A percentile compares a stretch with the other conserved stretches of the same genome.
Evolutionary conservation across 352 stramenopile species (phyloP).

Genomic region (Chrysophaeum taylorii): DNA sequence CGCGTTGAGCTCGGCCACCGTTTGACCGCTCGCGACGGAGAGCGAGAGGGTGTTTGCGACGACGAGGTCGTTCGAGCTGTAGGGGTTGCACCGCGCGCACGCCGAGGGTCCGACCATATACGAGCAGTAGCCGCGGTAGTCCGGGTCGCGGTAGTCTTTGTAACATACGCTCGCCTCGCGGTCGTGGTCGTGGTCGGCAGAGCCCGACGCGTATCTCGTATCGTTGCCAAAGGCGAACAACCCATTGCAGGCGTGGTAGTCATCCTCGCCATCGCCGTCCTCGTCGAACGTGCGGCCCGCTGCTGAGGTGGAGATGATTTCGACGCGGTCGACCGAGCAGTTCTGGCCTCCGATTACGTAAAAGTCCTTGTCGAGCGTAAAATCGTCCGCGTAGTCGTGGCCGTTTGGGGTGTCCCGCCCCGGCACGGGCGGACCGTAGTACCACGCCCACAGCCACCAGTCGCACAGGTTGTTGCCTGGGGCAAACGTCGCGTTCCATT

Average conservation of each 20-base stretch:
- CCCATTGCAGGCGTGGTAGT: neutral
- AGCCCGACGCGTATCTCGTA: neutral
- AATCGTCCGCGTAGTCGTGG: neutral
- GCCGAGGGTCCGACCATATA: neutral
- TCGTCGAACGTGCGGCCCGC: too few relatives aligned
- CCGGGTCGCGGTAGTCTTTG: neutral
- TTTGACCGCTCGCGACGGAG: neutral
- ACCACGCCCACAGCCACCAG: slow-evolving; percentile 3
- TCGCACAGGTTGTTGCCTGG: neutral
- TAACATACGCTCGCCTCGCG: neutral
- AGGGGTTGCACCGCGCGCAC: neutral
- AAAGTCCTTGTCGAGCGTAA: neutral
- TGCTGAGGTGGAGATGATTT: neutral
- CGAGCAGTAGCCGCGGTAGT: neutral
- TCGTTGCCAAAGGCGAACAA: neutral
- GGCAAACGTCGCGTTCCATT: neutral
- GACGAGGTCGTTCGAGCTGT: neutral
- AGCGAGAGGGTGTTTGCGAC: neutral
- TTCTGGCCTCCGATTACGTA: slow-evolving; percentile 1
- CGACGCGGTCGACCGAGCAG: neutral
- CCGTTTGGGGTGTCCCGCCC: neutral
- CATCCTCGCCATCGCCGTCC: neutral
- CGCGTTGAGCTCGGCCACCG: neutral
- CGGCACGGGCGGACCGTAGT: neutral
- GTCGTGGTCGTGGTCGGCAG: neutral